phyloP scores from a whole-genome alignment of 176 grass and related monocot species.

The Stipa capillata region DNA sequence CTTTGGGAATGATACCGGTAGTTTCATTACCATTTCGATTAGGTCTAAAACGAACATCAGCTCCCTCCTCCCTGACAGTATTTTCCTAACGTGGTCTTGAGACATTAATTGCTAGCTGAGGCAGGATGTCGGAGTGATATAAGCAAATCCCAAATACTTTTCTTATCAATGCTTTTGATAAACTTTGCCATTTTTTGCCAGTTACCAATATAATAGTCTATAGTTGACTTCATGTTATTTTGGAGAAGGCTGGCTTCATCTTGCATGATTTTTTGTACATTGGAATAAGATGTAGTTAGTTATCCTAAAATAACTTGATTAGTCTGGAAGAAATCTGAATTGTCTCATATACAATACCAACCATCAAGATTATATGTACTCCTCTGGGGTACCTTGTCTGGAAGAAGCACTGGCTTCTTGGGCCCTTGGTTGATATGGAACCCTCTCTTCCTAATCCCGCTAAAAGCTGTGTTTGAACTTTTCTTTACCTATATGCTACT shows the following conservation, averaged over 20 bases:
- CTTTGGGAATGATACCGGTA: not conserved
- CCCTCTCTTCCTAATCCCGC: no score
- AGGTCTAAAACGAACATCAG: no score
- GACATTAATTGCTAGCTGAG: not conserved
- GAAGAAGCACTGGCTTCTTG: no score
- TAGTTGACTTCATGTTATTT: not conserved
- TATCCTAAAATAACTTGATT: not conserved
- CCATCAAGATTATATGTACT: not conserved
- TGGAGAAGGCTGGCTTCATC: not conserved
- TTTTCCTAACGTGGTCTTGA: not conserved
- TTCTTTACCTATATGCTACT: not conserved
- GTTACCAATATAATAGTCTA: not conserved
- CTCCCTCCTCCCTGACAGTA: not conserved
- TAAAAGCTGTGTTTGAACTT: no score
- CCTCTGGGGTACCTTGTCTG: not conserved
- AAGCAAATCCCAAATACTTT: not conserved
- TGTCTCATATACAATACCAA: not conserved
- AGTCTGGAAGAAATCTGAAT: not conserved
- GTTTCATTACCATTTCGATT: not conserved
- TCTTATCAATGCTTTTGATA: not conserved
- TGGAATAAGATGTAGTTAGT: no score
- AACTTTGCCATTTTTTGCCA: not conserved
- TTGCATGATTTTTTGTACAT: not conserved
- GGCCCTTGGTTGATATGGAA: no score
- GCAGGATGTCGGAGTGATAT: not conserved